A percentile compares a stretch with the other conserved stretches of the same genome.
phyloP scores from a whole-genome alignment of 2,329 filamentous ascomycete species.

The Claviceps maximensis region DNA sequence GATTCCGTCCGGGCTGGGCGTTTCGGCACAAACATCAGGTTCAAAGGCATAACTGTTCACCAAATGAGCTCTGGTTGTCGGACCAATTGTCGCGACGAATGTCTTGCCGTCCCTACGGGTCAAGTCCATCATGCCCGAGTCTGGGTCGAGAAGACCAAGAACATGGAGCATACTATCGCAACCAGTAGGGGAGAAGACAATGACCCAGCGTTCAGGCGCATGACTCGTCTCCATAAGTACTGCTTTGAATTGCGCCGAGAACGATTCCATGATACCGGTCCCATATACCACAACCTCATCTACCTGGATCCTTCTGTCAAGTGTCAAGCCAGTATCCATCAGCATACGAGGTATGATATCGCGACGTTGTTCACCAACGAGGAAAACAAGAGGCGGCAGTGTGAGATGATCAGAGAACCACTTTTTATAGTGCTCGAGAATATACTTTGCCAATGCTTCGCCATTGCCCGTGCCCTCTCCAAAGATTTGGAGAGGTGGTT shows the following conservation, averaged over 20 bases:
- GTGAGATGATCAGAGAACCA: constrained; percentile 29
- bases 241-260: constrained; percentile 50
- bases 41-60: constrained; percentile 48
- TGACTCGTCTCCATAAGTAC: constrained; percentile 33
- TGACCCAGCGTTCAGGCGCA: constrained; percentile 48
- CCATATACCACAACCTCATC: constrained; percentile 78
- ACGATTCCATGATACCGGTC: constrained; percentile 69
- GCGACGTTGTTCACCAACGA: constrained; percentile 78
- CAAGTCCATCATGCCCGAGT: constrained; percentile 25
- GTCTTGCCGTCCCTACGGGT: constrained; percentile 29
- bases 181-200: constrained; percentile 58
- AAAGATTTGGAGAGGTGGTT: constrained; percentile 47
- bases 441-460: constrained; percentile 63
- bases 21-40: constrained; percentile 68
- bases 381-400: constrained; percentile 62
- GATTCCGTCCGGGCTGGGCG: constrained; percentile 71
- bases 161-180: constrained; percentile 46
- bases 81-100: constrained; percentile 77
- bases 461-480: constrained; percentile 79
- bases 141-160: constrained; percentile 36
- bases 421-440: constrained; percentile 60
- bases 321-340: constrained; percentile 40
- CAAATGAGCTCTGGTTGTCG: constrained; percentile 74
- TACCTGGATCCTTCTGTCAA: constrained; percentile 45
- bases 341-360: constrained; percentile 82